Base-by-base conservation (phyloP, 306 rosid species). In the Sicyos edulis region DNA sequence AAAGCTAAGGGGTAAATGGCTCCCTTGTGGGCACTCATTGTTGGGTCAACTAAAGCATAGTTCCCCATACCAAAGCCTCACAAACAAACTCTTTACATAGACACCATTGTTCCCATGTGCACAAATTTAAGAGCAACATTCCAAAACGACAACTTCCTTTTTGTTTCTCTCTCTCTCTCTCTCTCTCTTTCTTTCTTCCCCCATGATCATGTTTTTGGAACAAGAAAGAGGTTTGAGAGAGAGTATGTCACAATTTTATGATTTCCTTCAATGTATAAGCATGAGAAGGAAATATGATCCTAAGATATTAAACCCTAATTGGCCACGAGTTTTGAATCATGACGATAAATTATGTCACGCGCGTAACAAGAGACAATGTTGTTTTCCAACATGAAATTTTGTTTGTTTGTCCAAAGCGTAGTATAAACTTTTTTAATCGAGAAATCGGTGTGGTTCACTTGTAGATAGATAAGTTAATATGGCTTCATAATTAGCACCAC, bases 61-160 rank as follows among this genome's bases (percentile, higher is more conserved):
- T 87, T 86, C 97, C 99, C 99, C 91, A 91, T 93, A 37, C 44
- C 87, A 57, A 85, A 81, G 82, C 76, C 86, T 81, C 82, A 83
- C 26, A 85, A 76, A 78, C 74, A 82, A 87, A 79, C 50, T 91
- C 37, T 32, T 84, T 80, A 82, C 74, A 77, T 85, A 85, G 92
- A 88, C 96, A 83, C 75, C 90, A 61, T 93, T 93, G 96, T 93
- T 93, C 88, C 97, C 98, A 93, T 93, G 99, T 93, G 99, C 88
- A 37, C 87, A 54, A 85, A 88, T 88, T 92, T 85, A 89, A 89
- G 83, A 82, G 92, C 95, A 89, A 88, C 89, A 83, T 90, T 87
- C 97, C 96, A 91, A 93, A 87, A 79, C 87, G 75, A 84, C 95
- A 86, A 84, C 88, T 89, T 80, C 85, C 87, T 85, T 86, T 90